Evolutionary conservation across 148 eudicot species (phyloP).

Genomic region (Persicaria maculosa): DNA sequence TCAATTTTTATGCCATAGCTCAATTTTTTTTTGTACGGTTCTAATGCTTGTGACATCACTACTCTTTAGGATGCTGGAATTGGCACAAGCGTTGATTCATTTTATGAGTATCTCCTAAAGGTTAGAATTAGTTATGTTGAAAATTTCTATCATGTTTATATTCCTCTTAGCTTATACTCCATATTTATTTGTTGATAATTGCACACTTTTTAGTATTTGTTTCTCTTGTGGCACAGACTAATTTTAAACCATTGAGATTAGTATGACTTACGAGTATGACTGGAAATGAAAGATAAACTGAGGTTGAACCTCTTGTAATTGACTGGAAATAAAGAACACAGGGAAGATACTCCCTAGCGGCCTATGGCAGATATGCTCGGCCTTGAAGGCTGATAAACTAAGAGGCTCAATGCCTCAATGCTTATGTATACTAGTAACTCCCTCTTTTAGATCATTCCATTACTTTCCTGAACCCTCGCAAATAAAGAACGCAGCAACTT

Average conservation of each 20-base stretch:
- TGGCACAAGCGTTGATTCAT: slow-evolving; percentile 98
- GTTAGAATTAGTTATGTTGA: slow-evolving; percentile 31
- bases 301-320: too few species aligned
- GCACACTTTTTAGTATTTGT: background rate
- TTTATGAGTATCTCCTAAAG: slow-evolving; percentile 95
- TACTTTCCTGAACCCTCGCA: too few species aligned
- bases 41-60: slow-evolving; percentile 16
- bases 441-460: too few species aligned
- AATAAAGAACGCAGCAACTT: background rate
- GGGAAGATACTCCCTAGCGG: too few species aligned
- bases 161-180: background rate
- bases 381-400: too few species aligned
- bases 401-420: too few species aligned
- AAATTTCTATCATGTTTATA: background rate
- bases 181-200: background rate
- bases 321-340: too few species aligned
- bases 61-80: slow-evolving; percentile 91
- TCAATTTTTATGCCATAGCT: background rate
- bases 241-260: background rate
- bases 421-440: too few species aligned
- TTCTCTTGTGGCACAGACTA: background rate
- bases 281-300: too few species aligned
- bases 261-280: background rate
- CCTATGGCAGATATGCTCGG: too few species aligned
- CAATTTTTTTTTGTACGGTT: background rate